Evolutionary conservation across 1,284 basidiomycete species (phyloP).

Genomic region (Ustilago loliicola): DNA sequence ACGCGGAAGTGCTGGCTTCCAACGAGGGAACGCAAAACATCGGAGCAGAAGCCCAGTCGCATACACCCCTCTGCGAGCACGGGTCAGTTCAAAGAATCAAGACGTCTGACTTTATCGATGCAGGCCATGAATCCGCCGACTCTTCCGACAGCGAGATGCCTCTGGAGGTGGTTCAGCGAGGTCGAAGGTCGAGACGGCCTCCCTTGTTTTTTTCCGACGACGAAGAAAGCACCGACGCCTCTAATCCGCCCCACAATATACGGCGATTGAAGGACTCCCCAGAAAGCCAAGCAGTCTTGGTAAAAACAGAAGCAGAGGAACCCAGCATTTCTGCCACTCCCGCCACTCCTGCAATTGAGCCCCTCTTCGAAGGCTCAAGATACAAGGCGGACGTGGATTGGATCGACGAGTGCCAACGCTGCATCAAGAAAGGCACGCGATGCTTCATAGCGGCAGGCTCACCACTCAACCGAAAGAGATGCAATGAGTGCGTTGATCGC

Average conservation of each 20-base stretch:
- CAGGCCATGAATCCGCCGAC: neutral
- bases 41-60: neutral
- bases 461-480: neutral
- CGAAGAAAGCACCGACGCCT: neutral
- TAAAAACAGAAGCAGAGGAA: too few relatives aligned
- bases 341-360: too few relatives aligned
- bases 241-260: too few relatives aligned
- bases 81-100: neutral
- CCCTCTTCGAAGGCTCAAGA: neutral
- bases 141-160: constrained; percentile 1
- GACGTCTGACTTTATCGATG: neutral
- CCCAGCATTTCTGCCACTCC: too few relatives aligned
- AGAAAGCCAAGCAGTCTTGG: too few relatives aligned
- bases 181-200: neutral
- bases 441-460: constrained; percentile 9
- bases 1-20: too few relatives aligned
- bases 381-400: constrained; percentile 8
- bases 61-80: neutral
- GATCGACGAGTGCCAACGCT: constrained; percentile 10
- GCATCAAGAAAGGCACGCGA: neutral
- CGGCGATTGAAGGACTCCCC: too few relatives aligned
- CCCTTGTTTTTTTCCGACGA: neutral
- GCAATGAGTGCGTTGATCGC: constrained; percentile 1
- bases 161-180: neutral
- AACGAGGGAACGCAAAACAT: neutral